A percentile compares a stretch with the other conserved stretches of the same genome.
phyloP scores from a whole-genome alignment of 306 rosid species.

The peach (Prunus persica) region Prunus_persica_NCBIv2 NC_034009.1:2827001-2827500 shows the following conservation, averaged over 20 bases:
- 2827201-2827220: background rate
- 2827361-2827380: background rate
- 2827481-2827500: no score
- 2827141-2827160: conserved; percentile 45
- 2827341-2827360: background rate
- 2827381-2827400: background rate
- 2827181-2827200: conserved; percentile 14
- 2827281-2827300: conserved; percentile 3
- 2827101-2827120: conserved; percentile 42
- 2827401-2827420: background rate
- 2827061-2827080: background rate
- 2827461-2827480: no score
- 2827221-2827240: conserved; percentile 17
- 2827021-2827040: background rate
- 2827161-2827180: conserved; percentile 36
- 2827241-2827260: conserved; percentile 31
- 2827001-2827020: background rate
- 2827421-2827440: no score
- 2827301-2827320: background rate
- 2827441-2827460: no score
- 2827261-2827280: background rate
- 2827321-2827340: background rate
- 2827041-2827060: background rate
- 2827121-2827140: conserved; percentile 37
- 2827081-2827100: conserved; percentile 12